phyloP scores from a whole-genome alignment of 306 rosid genomes.

The Prunus davidiana region DNA sequence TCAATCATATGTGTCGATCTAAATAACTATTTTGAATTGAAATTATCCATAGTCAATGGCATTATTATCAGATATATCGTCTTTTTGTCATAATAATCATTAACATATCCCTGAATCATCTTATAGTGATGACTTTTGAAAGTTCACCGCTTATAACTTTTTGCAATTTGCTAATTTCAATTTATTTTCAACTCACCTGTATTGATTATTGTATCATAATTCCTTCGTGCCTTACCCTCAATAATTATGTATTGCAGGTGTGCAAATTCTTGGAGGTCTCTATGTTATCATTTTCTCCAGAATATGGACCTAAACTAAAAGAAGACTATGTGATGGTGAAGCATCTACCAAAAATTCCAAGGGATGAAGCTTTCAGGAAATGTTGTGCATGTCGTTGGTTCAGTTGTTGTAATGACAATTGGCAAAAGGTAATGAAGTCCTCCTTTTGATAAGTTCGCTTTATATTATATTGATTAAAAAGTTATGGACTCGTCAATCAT shows the following conservation, averaged over 20 bases:
- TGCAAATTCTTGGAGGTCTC: constrained; percentile 99
- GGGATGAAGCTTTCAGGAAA: constrained; percentile 59
- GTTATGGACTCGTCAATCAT: background rate
- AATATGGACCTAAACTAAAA: constrained; percentile 92
- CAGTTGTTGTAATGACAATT: constrained; percentile 88
- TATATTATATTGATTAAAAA: background rate
- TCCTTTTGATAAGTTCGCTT: constrained; percentile 5
- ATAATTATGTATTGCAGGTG: constrained; percentile 52
- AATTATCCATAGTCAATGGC: background rate
- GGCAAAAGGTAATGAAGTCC: constrained; percentile 81
- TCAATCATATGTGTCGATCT: background rate
- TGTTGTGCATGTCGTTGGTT: constrained; percentile 76
- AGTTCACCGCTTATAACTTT: background rate
- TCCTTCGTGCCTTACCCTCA: constrained; percentile 13
- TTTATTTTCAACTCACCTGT: constrained; percentile 6
- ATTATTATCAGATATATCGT: background rate
- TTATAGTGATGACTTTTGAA: background rate
- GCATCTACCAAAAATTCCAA: constrained; percentile 76
- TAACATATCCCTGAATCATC: background rate
- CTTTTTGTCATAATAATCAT: background rate
- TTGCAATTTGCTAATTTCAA: constrained; percentile 3
- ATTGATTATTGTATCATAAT: background rate
- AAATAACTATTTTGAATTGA: constrained; percentile 2
- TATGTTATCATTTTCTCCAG: constrained; percentile 83
- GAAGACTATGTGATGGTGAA: constrained; percentile 95